Percentiles rank a stretch among this genome's conserved stretches.
phyloP scores from a whole-genome alignment of 2,329 filamentous ascomycete genomes.

The Xylaria sp. region DNA sequence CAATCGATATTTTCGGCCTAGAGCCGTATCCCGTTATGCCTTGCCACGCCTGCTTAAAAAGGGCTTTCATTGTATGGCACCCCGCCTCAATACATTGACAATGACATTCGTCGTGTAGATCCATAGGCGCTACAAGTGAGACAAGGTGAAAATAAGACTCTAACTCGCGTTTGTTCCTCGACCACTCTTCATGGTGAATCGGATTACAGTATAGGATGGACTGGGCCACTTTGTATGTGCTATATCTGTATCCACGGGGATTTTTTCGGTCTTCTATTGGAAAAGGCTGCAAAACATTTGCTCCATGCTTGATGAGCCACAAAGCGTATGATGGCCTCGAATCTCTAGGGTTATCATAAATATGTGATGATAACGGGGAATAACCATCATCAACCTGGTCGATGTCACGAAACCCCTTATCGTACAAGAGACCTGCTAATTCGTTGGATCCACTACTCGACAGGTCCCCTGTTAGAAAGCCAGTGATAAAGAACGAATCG shows the following conservation, averaged over 20 bases:
- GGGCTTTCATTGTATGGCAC: not conserved
- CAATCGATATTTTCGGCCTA: not conserved
- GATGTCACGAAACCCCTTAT: slow-evolving; percentile 1
- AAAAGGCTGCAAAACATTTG: not conserved
- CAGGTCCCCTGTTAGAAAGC: too few species aligned
- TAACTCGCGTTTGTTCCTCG: not conserved
- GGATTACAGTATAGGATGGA: not conserved
- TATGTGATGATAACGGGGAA: not conserved
- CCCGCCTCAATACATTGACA: not conserved
- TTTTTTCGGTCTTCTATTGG: not conserved
- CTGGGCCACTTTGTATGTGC: not conserved
- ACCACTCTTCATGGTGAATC: not conserved
- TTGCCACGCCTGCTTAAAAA: not conserved
- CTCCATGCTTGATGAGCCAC: slow-evolving; percentile 6
- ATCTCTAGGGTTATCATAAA: not conserved
- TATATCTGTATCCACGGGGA: not conserved
- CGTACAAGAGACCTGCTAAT: not conserved
- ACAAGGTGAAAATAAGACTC: slow-evolving; percentile 3
- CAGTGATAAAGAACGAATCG: too few species aligned
- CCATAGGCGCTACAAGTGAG: slow-evolving; percentile 3
- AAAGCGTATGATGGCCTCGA: not conserved
- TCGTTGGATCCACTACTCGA: too few species aligned
- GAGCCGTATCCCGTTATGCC: too few species aligned
- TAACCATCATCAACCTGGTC: not conserved
- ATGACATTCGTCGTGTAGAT: slow-evolving; percentile 2